phyloP scores from a whole-genome alignment of 192 early-diverging fungal genomes.

The Umbelopsis sp. region DNA sequence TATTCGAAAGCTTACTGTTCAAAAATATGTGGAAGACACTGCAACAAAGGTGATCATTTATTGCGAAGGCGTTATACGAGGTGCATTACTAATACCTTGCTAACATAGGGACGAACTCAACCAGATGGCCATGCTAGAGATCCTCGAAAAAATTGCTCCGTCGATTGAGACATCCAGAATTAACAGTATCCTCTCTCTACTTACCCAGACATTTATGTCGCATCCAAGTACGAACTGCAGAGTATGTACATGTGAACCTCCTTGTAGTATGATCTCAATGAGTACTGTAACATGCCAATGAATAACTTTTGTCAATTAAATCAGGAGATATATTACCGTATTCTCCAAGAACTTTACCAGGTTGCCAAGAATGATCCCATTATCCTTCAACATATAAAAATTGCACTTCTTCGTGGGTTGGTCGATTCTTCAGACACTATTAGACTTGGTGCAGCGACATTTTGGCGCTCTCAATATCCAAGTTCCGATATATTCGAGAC shows the following conservation, averaged over 20 bases:
- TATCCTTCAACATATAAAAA: conserved; percentile 30
- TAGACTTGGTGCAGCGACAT: conserved; percentile 37
- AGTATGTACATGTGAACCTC: conserved; percentile 28
- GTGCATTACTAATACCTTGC: not conserved
- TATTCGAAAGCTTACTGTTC: conserved; percentile 57
- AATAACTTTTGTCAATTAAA: not conserved
- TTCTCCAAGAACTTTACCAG: conserved; percentile 43
- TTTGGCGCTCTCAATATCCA: conserved; percentile 29
- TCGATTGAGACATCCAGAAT: conserved; percentile 46
- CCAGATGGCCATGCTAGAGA: conserved; percentile 55
- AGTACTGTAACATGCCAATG: not conserved
- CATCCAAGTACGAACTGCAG: conserved; percentile 55
- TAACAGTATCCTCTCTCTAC: conserved; percentile 45
- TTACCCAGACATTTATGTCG: conserved; percentile 49
- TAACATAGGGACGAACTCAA: conserved; percentile 52
- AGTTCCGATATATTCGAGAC: not conserved
- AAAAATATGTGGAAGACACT: conserved; percentile 55
- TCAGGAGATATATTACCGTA: conserved; percentile 50
- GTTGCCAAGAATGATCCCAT: not conserved
- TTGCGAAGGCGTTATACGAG: not conserved
- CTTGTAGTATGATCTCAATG: not conserved
- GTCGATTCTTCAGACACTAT: conserved; percentile 42
- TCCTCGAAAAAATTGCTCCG: conserved; percentile 51
- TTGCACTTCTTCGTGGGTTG: conserved; percentile 48
- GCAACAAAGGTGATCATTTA: conserved; percentile 40